Percentiles rank a stretch among this genome's conserved stretches.
phyloP scores from a whole-genome alignment of 1,284 basidiomycete species.

The Anthracocystis setariae region DNA sequence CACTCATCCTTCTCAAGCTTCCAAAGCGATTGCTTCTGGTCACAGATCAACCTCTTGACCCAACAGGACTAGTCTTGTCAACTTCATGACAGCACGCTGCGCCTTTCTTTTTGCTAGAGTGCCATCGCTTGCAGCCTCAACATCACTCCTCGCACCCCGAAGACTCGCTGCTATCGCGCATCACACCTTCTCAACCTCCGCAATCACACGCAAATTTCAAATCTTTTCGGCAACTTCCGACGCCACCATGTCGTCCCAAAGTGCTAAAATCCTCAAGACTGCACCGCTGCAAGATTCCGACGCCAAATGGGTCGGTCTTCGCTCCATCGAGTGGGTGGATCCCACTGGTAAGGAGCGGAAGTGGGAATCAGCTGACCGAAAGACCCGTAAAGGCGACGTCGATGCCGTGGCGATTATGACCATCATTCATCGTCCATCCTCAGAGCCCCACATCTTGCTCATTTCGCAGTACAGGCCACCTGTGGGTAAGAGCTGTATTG shows the following conservation, averaged over 20 bases:
- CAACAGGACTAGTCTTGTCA: background rate
- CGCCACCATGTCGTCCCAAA: constrained; percentile 45
- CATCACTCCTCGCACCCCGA: background rate
- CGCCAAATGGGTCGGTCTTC: constrained; percentile 65
- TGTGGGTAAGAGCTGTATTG: constrained; percentile 58
- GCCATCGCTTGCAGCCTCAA: constrained; percentile 7
- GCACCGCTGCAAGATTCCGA: constrained; percentile 49
- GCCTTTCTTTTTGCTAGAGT: constrained; percentile 8
- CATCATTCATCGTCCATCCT: constrained; percentile 56
- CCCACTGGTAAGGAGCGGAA: constrained; percentile 59
- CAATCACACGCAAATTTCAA: background rate
- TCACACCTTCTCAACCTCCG: constrained; percentile 6
- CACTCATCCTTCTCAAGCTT: constrained; percentile 1
- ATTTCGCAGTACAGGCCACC: constrained; percentile 63
- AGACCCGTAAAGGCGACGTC: constrained; percentile 62
- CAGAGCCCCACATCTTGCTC: constrained; percentile 56
- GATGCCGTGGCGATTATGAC: constrained; percentile 66
- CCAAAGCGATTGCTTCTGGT: background rate
- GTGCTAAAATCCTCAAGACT: constrained; percentile 41
- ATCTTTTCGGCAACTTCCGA: constrained; percentile 10
- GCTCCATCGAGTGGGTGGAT: constrained; percentile 64
- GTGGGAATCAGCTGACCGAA: constrained; percentile 66
- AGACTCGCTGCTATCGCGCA: background rate
- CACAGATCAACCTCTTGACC: background rate
- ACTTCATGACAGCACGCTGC: constrained; percentile 21